Percentiles rank a stretch among this genome's conserved stretches.
These are phyloP conservation scores for Spiromastix sp. DNA, from an alignment of 2,329 filamentous ascomycete genomes.

Conservation along the genomic window DNA sequence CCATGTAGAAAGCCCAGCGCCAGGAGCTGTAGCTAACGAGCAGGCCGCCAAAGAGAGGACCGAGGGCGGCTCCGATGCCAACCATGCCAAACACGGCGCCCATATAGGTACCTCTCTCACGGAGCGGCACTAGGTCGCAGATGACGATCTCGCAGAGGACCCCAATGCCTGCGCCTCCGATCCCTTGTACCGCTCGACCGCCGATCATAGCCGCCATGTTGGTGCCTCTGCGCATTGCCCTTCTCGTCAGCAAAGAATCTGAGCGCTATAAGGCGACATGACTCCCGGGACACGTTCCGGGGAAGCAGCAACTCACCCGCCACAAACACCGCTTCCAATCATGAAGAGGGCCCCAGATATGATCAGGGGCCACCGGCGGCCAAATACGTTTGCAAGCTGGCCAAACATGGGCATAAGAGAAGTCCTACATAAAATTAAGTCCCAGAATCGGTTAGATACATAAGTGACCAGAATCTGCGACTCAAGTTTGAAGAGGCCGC, in stretches of 20 bases:
- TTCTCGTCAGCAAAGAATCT: not conserved
- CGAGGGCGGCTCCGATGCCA: conserved; percentile 34
- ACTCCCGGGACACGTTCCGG: not conserved
- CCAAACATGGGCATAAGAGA: conserved; percentile 7
- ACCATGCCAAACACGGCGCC: conserved; percentile 14
- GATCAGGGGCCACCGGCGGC: conserved; percentile 36
- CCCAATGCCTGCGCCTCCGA: conserved; percentile 37
- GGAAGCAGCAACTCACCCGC: conserved; percentile 18
- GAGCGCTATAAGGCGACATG: not conserved
- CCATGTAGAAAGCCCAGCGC: conserved; percentile 25
- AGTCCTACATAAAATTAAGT: conserved; percentile 22
- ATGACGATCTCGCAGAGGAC: conserved; percentile 35
- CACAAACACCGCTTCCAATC: conserved; percentile 44
- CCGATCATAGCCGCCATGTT: conserved; percentile 40
- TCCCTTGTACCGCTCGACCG: conserved; percentile 46
- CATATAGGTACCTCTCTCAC: conserved; percentile 21
- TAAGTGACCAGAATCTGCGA: no score
- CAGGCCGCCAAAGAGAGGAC: conserved; percentile 32
- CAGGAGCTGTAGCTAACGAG: conserved; percentile 16
- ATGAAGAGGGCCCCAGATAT: conserved; percentile 37
- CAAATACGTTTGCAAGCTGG: conserved; percentile 16
- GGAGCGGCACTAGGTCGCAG: conserved; percentile 36
- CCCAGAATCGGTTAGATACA: conserved; percentile 17
- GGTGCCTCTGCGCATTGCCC: conserved; percentile 19
- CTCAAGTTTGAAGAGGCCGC: no score